Conservation (phyloP, 176 grass and related monocot genomes). For the Leersia perrieri region DNA sequence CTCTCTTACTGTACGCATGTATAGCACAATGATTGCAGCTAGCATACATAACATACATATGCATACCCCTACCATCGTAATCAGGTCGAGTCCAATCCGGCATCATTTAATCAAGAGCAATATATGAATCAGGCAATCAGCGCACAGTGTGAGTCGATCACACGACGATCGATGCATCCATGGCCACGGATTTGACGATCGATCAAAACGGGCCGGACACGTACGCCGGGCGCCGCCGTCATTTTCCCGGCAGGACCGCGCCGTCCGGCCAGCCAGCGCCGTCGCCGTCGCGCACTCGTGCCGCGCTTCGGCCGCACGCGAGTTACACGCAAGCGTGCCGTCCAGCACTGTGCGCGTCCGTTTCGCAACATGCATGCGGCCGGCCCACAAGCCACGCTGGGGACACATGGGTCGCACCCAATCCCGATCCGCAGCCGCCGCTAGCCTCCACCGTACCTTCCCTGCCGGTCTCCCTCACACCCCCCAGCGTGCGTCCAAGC, state of each 20-base stretch:
- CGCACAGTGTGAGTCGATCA: too few relatives aligned
- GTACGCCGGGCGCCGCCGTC: background rate
- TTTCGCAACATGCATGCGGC: background rate
- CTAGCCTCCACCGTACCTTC: background rate
- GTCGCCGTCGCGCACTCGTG: conserved; percentile 7
- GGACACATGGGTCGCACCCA: background rate
- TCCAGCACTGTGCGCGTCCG: too few relatives aligned
- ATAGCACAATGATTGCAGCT: background rate
- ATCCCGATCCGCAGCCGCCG: background rate
- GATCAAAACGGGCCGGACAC: too few relatives aligned
- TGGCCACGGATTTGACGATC: too few relatives aligned
- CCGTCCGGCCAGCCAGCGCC: background rate
- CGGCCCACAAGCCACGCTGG: conserved; percentile 26
- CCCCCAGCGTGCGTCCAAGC: background rate
- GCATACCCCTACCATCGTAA: too few relatives aligned
- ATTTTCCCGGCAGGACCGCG: background rate
- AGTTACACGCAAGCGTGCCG: conserved; percentile 23
- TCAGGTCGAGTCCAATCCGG: too few relatives aligned
- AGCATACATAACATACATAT: too few relatives aligned
- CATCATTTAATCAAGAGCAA: background rate
- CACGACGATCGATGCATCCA: too few relatives aligned
- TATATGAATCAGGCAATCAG: background rate
- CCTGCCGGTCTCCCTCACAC: too few relatives aligned
- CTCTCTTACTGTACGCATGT: background rate
- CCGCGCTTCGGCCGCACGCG: background rate